phyloP scores from a whole-genome alignment of 805 yeast species.

The Nakazawaea ambrosiae region DNA sequence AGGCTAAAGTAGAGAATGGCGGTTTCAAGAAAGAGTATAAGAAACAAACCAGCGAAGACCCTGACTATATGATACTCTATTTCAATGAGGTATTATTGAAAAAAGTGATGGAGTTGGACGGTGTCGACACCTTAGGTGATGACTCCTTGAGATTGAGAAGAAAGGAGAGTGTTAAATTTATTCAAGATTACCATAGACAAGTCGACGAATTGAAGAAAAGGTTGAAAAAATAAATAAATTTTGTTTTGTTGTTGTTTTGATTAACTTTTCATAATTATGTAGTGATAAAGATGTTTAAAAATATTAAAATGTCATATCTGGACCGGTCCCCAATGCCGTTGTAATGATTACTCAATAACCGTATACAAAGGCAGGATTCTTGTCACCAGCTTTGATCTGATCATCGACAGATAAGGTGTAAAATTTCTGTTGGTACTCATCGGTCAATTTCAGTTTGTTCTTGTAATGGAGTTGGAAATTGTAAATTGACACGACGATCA shows the following conservation, averaged over 20 bases:
- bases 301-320: no score
- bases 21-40: neutral
- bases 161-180: conserved; percentile 48
- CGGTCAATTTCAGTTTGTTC: conserved; percentile 29
- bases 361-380: conserved; percentile 7
- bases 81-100: conserved; percentile 65
- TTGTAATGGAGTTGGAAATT: conserved; percentile 23
- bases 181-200: conserved; percentile 52
- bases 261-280: no score
- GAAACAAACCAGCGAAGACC: conserved; percentile 8
- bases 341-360: neutral
- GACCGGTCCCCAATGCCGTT: no score
- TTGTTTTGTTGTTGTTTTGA: neutral
- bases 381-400: conserved; percentile 30
- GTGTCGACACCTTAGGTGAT: conserved; percentile 45
- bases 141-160: conserved; percentile 48
- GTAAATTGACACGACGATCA: conserved; percentile 26
- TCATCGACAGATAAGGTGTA: conserved; percentile 20
- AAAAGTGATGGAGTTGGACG: conserved; percentile 59
- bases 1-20: conserved; percentile 10
- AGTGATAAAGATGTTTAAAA: no score
- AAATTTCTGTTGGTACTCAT: conserved; percentile 23
- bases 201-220: conserved; percentile 31
- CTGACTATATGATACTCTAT: conserved; percentile 43
- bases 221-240: conserved; percentile 3